Percentiles rank a stretch among this genome's conserved stretches.
Conservation (phyloP, 2,329 filamentous ascomycete species). For the Orbilia oligospora region DNA sequence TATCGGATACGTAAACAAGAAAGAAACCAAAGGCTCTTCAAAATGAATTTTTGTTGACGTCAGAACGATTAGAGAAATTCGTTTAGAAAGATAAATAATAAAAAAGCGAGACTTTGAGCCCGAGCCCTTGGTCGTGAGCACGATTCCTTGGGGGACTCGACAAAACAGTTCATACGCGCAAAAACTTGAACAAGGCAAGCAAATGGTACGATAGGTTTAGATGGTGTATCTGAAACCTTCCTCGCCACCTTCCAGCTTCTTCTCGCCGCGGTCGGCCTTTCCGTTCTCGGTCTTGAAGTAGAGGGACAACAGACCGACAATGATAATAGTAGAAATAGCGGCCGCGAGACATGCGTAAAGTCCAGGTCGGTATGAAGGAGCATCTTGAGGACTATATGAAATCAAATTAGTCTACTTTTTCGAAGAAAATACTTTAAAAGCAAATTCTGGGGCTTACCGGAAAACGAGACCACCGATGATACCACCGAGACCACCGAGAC, state of each 20-base stretch:
- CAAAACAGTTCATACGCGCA: conserved; percentile 28
- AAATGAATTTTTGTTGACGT: conserved; percentile 13
- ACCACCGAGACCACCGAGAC: conserved; percentile 82
- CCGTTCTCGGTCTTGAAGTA: conserved; percentile 49
- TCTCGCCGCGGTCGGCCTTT: conserved; percentile 58
- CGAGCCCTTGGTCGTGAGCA: conserved; percentile 7
- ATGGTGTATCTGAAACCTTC: conserved; percentile 55
- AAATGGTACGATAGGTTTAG: conserved; percentile 17
- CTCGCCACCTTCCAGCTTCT: conserved; percentile 51
- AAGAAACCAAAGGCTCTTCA: conserved; percentile 6
- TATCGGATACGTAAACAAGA: conserved; percentile 25
- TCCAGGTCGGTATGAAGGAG: conserved; percentile 50
- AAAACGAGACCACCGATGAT: conserved; percentile 83
- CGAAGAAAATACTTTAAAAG: background rate
- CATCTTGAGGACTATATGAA: conserved; percentile 50
- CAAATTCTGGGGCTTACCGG: conserved; percentile 66
- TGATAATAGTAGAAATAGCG: conserved; percentile 39
- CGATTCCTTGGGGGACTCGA: conserved; percentile 9
- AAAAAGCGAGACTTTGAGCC: conserved; percentile 1
- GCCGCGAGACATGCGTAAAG: conserved; percentile 53
- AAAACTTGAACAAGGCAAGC: conserved; percentile 35
- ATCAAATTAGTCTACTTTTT: conserved; percentile 9
- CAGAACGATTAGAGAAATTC: conserved; percentile 13
- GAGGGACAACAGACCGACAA: conserved; percentile 23
- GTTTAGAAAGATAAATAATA: conserved; percentile 4